phyloP scores from a whole-genome alignment of 2,329 filamentous ascomycete genomes.

The Penicillium janthinellum region DNA sequence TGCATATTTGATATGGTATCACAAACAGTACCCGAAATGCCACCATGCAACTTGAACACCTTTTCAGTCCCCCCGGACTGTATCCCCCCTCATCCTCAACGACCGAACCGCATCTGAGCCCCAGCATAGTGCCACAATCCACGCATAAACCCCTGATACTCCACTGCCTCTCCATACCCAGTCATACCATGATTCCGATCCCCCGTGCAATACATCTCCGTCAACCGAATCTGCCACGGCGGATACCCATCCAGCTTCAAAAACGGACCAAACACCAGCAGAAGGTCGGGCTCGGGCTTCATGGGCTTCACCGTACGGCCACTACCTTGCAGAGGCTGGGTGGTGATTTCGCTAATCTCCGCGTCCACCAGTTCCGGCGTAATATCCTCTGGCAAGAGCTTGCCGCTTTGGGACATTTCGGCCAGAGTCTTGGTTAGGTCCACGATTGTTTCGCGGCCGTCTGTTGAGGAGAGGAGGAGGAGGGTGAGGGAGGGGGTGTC shows the following conservation, averaged over 20 bases:
- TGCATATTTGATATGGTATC: slow-evolving; percentile 15
- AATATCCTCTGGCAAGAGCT: slow-evolving; percentile 79
- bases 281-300: slow-evolving; percentile 84
- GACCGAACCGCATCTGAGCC: slow-evolving; percentile 84
- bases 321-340: slow-evolving; percentile 29
- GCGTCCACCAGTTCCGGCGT: slow-evolving; percentile 83
- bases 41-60: background rate
- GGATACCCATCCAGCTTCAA: slow-evolving; percentile 89
- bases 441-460: slow-evolving; percentile 90
- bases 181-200: slow-evolving; percentile 41
- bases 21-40: slow-evolving; percentile 1
- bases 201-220: slow-evolving; percentile 78
- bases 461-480: slow-evolving; percentile 81
- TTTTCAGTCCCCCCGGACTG: background rate
- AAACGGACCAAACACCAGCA: slow-evolving; percentile 82
- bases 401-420: slow-evolving; percentile 90
- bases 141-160: slow-evolving; percentile 89
- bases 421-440: slow-evolving; percentile 92
- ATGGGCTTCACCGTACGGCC: slow-evolving; percentile 45
- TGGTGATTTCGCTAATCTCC: slow-evolving; percentile 68
- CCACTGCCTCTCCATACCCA: slow-evolving; percentile 59
- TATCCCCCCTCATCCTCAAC: slow-evolving; percentile 36
- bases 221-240: slow-evolving; percentile 92
- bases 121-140: slow-evolving; percentile 81
- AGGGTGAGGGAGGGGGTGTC: slow-evolving; percentile 55